Base-by-base conservation (phyloP, 2,329 filamentous ascomycete species). In the Lasiodiplodia sp. region DNA sequence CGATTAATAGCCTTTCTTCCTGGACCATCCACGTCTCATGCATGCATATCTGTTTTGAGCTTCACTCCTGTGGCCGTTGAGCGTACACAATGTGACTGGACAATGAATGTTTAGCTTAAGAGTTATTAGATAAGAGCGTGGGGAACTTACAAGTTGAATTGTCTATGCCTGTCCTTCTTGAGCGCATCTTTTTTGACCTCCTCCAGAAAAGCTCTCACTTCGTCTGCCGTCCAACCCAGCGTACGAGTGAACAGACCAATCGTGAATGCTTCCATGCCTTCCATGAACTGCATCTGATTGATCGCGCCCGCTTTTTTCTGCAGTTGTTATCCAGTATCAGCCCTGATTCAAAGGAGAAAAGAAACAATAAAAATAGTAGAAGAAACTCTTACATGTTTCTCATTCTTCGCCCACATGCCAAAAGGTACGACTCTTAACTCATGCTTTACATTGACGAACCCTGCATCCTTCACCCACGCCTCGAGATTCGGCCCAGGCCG, bases 201-300 rank as follows among this genome's bases (percentile, higher is more conserved):
- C 18, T 71, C 73, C 23, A 77, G 69, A 58, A 83, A 79, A 2
- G 82, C 75, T 63, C 81, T 78, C 5, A 83, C 79, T 71, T 82
- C 80, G 34, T 81, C 77, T 65, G 77, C 76, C 53, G 72, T 75
- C 81, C 82, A 84, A 6, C 80, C 81, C 23, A 84, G 72, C 2
- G 73, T 78, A 34, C 80, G 71, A 2, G 81, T 83, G 58, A 82
- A 75, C 31, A 82, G 72, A 4, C 79, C 81, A 62, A 84, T 73
- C 66, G 78, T 79, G 69, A 82, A 81, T 1, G 77, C 81, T 71
- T 83, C 80, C 21, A 83, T 73, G 0, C 80, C 80, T n/a, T 82
- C 77, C 12, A 78, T 74, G 55, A 79, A 80, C 66, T 82, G 80
- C 67, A 79, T 74, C 69, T 78, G 73, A 64, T 80, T 82, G 56